These are phyloP conservation scores for Leccinum rimulosum DNA, from an alignment of 768 basidiomycete species.

Conservation along the genomic window DNA sequence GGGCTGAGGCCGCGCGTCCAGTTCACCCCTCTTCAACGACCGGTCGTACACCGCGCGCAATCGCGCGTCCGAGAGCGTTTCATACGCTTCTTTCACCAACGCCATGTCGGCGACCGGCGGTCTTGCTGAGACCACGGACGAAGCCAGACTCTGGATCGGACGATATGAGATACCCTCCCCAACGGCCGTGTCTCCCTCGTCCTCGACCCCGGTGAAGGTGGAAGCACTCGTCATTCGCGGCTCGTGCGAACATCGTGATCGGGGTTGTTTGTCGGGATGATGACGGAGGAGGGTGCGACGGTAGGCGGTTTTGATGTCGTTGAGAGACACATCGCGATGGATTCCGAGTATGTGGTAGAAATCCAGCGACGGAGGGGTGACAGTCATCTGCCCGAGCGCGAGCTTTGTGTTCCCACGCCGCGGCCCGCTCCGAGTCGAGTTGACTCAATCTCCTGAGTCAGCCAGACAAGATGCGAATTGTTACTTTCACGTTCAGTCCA, in stretches of 20 bases:
- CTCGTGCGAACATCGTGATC: neutral
- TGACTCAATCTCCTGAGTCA: no score
- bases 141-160: neutral
- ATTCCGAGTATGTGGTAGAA: slow-evolving; percentile 63
- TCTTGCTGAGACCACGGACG: neutral
- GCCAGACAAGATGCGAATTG: no score
- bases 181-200: slow-evolving; percentile 20
- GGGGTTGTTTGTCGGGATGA: slow-evolving; percentile 60
- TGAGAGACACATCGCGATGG: slow-evolving; percentile 43
- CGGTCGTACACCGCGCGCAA: slow-evolving; percentile 54
- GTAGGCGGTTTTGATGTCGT: slow-evolving; percentile 69
- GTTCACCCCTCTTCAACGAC: slow-evolving; percentile 8
- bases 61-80: slow-evolving; percentile 50
- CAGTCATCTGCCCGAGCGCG: neutral
- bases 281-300: slow-evolving; percentile 59
- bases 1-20: slow-evolving; percentile 29
- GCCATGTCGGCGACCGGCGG: slow-evolving; percentile 42
- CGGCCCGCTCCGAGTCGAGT: no score
- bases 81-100: slow-evolving; percentile 65
- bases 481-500: no score
- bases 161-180: neutral
- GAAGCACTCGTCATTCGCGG: neutral
- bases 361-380: slow-evolving; percentile 30
- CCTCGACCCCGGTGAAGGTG: neutral
- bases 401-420: no score